Base-by-base conservation (phyloP, 2,329 filamentous ascomycete genomes). In the Fusarium tupiense region DNA sequence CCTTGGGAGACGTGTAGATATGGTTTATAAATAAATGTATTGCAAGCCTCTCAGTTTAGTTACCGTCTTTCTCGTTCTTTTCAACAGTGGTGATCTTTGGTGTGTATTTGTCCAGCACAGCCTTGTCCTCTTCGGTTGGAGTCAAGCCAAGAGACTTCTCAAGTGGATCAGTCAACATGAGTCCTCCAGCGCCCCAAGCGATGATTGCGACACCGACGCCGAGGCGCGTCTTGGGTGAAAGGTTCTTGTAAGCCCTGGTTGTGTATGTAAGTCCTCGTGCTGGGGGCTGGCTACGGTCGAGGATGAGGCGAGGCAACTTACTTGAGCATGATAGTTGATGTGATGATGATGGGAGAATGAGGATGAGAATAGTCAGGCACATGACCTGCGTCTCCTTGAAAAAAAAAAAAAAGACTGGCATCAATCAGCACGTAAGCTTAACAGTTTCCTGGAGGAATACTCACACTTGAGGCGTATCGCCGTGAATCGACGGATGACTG, bases 181-280 rank as follows among this genome's bases (percentile, higher is more conserved):
- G 87, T 22, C 94, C 95, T 46, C 90, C 84, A 46, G 86, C 84
- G 20, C 94, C 94, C 90, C 94, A 98, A 40, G 89, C 89, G 79
- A 98, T 90, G 74, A 97, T 84, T 76, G 91, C 92, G 56, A 91
- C 81, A 76, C 95, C 95, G 72, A 97, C 87, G 54, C 91, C 84
- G 47, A 94, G 84, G 64, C 93, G 92, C 31, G 93, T 92, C 76
- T 89, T 91, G 24, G 92, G 89, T 8, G 91, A 85, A 61, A 97
- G 91, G 77, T 89, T 90, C 80, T 88, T 91, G 85, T 95, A 97
- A 60, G 91, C 86, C 78, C 91, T 93, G 59, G 17, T 58, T 62
- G 38, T 5, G 13, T 13, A 40, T 61, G 64, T 74, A 37, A 75
- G 47, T 14, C 37, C 19, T 12, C 9, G 43, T 24, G 35, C n/a